Evolutionary conservation across 1,139 yeast genomes (phyloP).

Genomic region (Nakaseomyces sp.): DNA sequence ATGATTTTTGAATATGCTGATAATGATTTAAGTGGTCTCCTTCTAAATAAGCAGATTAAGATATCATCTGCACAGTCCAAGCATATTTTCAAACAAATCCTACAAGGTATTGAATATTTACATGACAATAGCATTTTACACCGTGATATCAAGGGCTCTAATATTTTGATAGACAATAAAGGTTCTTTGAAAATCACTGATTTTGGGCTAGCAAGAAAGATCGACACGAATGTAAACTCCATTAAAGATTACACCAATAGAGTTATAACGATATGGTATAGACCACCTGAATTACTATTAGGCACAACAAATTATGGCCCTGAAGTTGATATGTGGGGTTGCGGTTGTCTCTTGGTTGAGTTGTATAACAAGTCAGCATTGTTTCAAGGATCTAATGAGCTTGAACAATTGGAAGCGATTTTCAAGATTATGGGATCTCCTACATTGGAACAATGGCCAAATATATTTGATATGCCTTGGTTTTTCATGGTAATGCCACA

Average conservation of each 20-base stretch:
- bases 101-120: slow-evolving; percentile 72
- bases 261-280: slow-evolving; percentile 92
- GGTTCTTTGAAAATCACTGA: slow-evolving; percentile 85
- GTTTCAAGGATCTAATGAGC: slow-evolving; percentile 84
- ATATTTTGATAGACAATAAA: slow-evolving; percentile 60
- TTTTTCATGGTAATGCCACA: slow-evolving; percentile 71
- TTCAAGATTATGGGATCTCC: slow-evolving; percentile 88
- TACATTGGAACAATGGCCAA: slow-evolving; percentile 65
- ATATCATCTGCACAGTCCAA: slow-evolving; percentile 65
- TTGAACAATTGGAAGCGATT: slow-evolving; percentile 69
- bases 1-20: slow-evolving; percentile 94
- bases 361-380: slow-evolving; percentile 65
- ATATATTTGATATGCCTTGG: slow-evolving; percentile 75
- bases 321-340: slow-evolving; percentile 95
- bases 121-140: slow-evolving; percentile 77
- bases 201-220: slow-evolving; percentile 84
- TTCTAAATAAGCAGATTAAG: slow-evolving; percentile 64
- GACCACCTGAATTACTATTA: slow-evolving; percentile 87
- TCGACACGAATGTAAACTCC: slow-evolving; percentile 34
- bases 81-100: slow-evolving; percentile 63
- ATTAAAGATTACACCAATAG: slow-evolving; percentile 68
- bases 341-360: slow-evolving; percentile 84
- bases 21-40: slow-evolving; percentile 83
- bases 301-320: slow-evolving; percentile 88
- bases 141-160: slow-evolving; percentile 91